Percentiles rank a stretch among this genome's conserved stretches.
Evolutionary conservation across 2,329 filamentous ascomycete genomes (phyloP).

Genomic region (Colletotrichum tanaceti): DNA sequence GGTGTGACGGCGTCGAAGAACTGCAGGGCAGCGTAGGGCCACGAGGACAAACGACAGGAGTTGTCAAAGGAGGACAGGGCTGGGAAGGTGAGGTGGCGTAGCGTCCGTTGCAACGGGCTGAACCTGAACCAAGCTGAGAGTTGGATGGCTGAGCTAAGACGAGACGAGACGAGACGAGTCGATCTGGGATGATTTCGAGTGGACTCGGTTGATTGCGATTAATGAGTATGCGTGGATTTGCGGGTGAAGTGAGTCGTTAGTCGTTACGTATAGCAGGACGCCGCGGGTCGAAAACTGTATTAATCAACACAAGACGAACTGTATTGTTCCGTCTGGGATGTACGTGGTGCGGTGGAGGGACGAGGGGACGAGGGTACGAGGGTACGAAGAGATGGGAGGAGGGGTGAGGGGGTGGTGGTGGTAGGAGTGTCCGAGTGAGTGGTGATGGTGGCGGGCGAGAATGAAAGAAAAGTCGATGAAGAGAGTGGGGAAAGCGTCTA

Average conservation of each 20-base stretch:
- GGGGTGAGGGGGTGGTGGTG: not conserved
- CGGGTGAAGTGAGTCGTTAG: not conserved
- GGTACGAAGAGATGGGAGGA: not conserved
- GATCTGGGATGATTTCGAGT: too few species aligned
- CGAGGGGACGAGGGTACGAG: not conserved
- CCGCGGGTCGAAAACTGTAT: not conserved
- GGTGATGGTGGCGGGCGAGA: too few species aligned
- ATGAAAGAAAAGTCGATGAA: not conserved
- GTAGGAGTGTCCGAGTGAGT: too few species aligned
- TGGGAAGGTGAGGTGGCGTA: not conserved
- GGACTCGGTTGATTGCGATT: not conserved
- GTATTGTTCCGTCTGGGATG: not conserved
- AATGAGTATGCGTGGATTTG: not conserved
- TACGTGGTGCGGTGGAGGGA: too few species aligned
- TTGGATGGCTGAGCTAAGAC: not conserved
- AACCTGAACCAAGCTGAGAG: not conserved
- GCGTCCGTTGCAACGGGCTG: not conserved
- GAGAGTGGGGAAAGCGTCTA: not conserved
- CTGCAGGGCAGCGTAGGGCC: constrained; percentile 10
- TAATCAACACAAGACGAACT: constrained; percentile 8
- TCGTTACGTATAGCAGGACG: too few species aligned
- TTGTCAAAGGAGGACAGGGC: not conserved
- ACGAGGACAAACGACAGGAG: constrained; percentile 7
- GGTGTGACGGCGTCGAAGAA: constrained; percentile 26
- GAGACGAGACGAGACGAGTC: not conserved